Conservation (phyloP, 2,329 filamentous ascomycete genomes). For the Fusarium pseudonygamai region DNA sequence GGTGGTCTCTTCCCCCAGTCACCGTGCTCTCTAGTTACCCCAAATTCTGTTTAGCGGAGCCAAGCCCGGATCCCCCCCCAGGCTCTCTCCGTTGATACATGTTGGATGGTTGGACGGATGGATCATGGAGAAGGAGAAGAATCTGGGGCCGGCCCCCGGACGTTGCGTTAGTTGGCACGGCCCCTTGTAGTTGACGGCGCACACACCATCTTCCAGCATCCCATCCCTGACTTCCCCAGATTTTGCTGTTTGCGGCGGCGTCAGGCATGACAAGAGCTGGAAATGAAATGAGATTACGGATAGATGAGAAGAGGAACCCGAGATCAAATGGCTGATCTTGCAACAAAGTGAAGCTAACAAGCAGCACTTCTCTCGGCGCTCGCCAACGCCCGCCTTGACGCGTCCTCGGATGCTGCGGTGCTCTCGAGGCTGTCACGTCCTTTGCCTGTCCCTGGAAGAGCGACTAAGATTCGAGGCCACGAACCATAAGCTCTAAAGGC, state of each 20-base stretch:
- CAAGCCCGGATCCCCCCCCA: slow-evolving; percentile 32
- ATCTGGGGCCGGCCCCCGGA: slow-evolving; percentile 35
- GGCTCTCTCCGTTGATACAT: slow-evolving; percentile 9
- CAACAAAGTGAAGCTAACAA: slow-evolving; percentile 8
- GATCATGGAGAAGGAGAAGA: slow-evolving; percentile 7
- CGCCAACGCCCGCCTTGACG: slow-evolving; percentile 20
- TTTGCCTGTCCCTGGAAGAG: slow-evolving; percentile 27
- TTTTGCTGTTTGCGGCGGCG: slow-evolving; percentile 38
- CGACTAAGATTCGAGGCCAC: slow-evolving; percentile 31
- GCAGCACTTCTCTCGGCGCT: slow-evolving; percentile 11
- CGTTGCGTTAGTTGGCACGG: slow-evolving; percentile 37
- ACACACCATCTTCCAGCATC: slow-evolving; percentile 44
- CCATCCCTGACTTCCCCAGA: slow-evolving; percentile 49
- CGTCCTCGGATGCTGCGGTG: slow-evolving; percentile 31
- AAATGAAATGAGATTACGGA: slow-evolving; percentile 18
- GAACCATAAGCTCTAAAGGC: slow-evolving; percentile 32
- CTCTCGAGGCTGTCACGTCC: slow-evolving; percentile 9
- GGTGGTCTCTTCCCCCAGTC: slow-evolving; percentile 28
- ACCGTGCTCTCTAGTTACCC: slow-evolving; percentile 39
- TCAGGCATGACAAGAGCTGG: slow-evolving; percentile 23
- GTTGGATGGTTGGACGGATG: not conserved
- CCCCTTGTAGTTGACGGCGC: slow-evolving; percentile 42
- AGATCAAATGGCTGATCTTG: slow-evolving; percentile 22
- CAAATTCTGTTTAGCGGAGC: slow-evolving; percentile 41
- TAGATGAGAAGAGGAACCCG: slow-evolving; percentile 10